Conservation (phyloP, 2,329 filamentous ascomycete species). For the Thielaviopsis musarum region DNA sequence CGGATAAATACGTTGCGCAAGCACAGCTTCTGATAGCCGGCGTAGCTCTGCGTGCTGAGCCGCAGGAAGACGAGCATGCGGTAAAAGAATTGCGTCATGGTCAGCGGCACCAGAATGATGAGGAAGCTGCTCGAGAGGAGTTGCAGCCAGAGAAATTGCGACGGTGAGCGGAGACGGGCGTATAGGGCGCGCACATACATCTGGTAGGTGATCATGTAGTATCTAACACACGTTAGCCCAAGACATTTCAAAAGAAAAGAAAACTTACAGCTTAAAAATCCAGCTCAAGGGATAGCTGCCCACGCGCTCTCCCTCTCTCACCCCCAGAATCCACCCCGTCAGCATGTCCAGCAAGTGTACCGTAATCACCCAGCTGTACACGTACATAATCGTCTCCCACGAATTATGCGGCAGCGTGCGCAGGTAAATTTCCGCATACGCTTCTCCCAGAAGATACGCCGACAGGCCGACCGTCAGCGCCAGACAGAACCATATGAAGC, state of each 20-base stretch:
- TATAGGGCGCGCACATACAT: conserved; percentile 55
- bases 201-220: conserved; percentile 54
- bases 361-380: conserved; percentile 53
- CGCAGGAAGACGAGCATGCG: conserved; percentile 34
- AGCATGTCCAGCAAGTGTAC: conserved; percentile 47
- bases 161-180: conserved; percentile 46
- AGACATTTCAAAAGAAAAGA: neutral
- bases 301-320: conserved; percentile 47
- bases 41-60: conserved; percentile 42
- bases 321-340: conserved; percentile 50
- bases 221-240: conserved; percentile 22
- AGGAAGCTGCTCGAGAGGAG: conserved; percentile 44
- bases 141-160: conserved; percentile 49
- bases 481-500: conserved; percentile 53
- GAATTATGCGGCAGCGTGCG: conserved; percentile 49
- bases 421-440: conserved; percentile 52
- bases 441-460: conserved; percentile 51
- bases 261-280: conserved; percentile 49
- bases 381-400: conserved; percentile 50
- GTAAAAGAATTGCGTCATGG: conserved; percentile 44
- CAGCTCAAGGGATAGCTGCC: conserved; percentile 54
- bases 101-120: conserved; percentile 45
- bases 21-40: conserved; percentile 48
- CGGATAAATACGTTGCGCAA: conserved; percentile 51
- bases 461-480: conserved; percentile 45